These are phyloP conservation scores for Irpex rosettiformis DNA, from an alignment of 1,284 basidiomycete genomes.

Conservation along the genomic window DNA sequence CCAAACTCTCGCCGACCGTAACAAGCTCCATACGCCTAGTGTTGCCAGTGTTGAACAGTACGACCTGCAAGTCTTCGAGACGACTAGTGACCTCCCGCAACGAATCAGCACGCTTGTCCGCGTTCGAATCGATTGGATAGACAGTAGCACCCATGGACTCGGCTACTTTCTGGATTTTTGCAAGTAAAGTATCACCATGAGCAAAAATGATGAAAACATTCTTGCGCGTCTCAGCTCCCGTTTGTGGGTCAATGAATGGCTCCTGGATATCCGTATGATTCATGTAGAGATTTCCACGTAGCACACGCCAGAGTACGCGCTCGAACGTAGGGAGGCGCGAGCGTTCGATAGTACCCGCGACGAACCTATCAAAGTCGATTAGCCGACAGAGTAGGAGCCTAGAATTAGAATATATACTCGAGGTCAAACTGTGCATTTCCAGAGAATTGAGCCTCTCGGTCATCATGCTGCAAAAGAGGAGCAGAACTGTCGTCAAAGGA, in stretches of 20 bases:
- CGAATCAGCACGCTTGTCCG: constrained; percentile 88
- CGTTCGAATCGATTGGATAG: constrained; percentile 94
- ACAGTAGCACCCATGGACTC: constrained; percentile 98
- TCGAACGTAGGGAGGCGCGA: constrained; percentile 92
- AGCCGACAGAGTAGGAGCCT: neutral
- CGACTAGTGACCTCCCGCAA: constrained; percentile 87
- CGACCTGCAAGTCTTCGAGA: constrained; percentile 90
- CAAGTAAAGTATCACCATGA: constrained; percentile 88
- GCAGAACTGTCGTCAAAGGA: constrained; percentile 94
- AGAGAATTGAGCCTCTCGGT: constrained; percentile 69
- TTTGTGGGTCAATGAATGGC: constrained; percentile 86
- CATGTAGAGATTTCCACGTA: constrained; percentile 99
- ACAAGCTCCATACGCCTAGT: constrained; percentile 85
- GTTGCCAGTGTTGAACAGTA: constrained; percentile 87
- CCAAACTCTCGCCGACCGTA: constrained; percentile 83
- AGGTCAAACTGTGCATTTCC: constrained; percentile 75
- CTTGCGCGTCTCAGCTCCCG: constrained; percentile 85
- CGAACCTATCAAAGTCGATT: constrained; percentile 55
- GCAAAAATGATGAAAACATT: constrained; percentile 99
- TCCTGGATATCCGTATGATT: constrained; percentile 97
- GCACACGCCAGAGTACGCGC: constrained; percentile 96
- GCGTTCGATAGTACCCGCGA: constrained; percentile 96
- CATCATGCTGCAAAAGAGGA: constrained; percentile 89
- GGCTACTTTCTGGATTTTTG: constrained; percentile 98
- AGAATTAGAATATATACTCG: constrained; percentile 50